A percentile compares a stretch with the other conserved stretches of the same genome.
These are phyloP conservation scores for Podospora pseudopauciseta DNA, from an alignment of 495 filamentous ascomycete genomes.

Conservation along the genomic window DNA sequence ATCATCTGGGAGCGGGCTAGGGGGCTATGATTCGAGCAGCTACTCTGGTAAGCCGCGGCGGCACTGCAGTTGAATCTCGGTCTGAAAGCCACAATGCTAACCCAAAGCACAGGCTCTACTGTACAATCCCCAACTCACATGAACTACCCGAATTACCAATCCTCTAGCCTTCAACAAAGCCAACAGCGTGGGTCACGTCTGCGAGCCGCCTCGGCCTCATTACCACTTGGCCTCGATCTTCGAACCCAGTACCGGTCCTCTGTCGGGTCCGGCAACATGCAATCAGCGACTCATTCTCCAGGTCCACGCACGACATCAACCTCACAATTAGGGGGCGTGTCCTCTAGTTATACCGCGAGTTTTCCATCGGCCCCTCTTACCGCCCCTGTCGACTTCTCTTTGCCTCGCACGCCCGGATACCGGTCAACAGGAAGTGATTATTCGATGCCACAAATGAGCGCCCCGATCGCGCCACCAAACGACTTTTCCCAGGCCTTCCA, in stretches of 20 bases:
- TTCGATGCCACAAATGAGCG: conserved; percentile 54
- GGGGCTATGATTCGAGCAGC: conserved; percentile 48
- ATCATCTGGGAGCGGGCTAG: conserved; percentile 26
- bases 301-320: conserved; percentile 36
- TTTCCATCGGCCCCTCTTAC: conserved; percentile 53
- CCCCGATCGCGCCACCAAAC: conserved; percentile 50
- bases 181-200: conserved; percentile 45
- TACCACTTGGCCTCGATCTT: conserved; percentile 45
- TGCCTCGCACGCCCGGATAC: conserved; percentile 45
- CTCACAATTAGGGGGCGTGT: conserved; percentile 38
- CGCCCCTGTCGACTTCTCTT: conserved; percentile 51
- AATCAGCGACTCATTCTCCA: conserved; percentile 40
- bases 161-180: conserved; percentile 39
- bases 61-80: not conserved
- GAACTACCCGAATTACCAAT: conserved; percentile 40
- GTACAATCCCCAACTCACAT: conserved; percentile 48
- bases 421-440: conserved; percentile 45
- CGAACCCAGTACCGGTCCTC: conserved; percentile 48
- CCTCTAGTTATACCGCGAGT: conserved; percentile 46
- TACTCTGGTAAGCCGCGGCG: conserved; percentile 48
- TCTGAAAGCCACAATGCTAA: not conserved
- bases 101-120: conserved; percentile 36
- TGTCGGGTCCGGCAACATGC: conserved; percentile 38
- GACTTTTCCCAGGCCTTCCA: conserved; percentile 52
- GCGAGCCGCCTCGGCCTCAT: conserved; percentile 44